Percentiles rank a stretch among this genome's conserved stretches.
Evolutionary conservation across 495 filamentous ascomycete genomes (phyloP).

Genomic region (Xanthoparmelia taractica): DNA sequence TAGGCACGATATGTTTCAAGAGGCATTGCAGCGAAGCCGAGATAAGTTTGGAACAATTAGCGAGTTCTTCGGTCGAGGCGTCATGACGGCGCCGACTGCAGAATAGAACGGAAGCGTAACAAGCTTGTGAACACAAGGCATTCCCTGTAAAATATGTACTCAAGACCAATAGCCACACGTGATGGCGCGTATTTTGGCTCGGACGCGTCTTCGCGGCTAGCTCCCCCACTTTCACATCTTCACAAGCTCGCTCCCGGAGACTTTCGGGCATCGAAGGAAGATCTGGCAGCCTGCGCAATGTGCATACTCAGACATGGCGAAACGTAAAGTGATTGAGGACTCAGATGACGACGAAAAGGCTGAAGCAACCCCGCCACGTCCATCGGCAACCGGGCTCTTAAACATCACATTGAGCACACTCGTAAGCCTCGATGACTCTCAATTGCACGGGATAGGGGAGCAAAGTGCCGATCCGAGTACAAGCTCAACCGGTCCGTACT

Average conservation of each 20-base stretch:
- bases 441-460: neutral
- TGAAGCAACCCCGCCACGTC: constrained; percentile 27
- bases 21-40: constrained; percentile 66
- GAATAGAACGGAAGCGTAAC: constrained; percentile 16
- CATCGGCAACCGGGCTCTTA: constrained; percentile 7
- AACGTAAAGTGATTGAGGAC: constrained; percentile 42
- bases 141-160: no score
- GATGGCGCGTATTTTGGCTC: neutral
- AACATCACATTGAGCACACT: constrained; percentile 4
- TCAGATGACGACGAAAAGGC: constrained; percentile 45
- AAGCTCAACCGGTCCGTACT: constrained; percentile 21
- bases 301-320: constrained; percentile 15
- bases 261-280: neutral
- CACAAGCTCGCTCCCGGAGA: neutral
- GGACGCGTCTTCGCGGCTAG: neutral
- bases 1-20: constrained; percentile 82
- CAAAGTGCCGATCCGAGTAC: constrained; percentile 16
- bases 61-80: constrained; percentile 90
- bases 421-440: neutral
- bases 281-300: neutral
- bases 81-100: constrained; percentile 52
- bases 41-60: constrained; percentile 83
- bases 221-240: no score
- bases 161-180: neutral
- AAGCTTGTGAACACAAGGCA: neutral